These are phyloP conservation scores for Phtheirospermum japonicum DNA, from an alignment of 257 asterid species.

Conservation along the genomic window DNA sequence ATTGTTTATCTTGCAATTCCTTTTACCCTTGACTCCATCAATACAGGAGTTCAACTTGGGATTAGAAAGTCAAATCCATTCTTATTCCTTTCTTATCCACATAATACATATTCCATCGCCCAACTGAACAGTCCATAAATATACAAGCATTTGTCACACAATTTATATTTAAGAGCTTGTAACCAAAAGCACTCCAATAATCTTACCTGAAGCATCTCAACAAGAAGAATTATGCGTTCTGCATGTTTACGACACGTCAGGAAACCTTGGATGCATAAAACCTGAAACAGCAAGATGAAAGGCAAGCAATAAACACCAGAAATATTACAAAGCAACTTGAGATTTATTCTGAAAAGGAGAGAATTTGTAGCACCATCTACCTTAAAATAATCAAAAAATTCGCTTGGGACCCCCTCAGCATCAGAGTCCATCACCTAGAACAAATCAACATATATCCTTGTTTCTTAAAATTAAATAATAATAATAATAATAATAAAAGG, in stretches of 20 bases:
- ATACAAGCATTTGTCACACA: not conserved
- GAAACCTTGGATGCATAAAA: conserved; percentile 92
- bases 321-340: conserved; percentile 9
- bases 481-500: no score
- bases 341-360: not conserved
- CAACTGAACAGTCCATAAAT: not conserved
- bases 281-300: conserved; percentile 31
- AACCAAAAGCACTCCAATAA: not conserved
- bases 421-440: conserved; percentile 96
- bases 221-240: conserved; percentile 95
- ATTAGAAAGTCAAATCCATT: conserved; percentile 15
- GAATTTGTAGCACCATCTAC: conserved; percentile 31
- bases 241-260: conserved; percentile 95
- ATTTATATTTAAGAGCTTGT: conserved; percentile 2
- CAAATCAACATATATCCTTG: conserved; percentile 29
- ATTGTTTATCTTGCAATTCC: no score
- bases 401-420: conserved; percentile 99
- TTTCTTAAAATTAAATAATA: not conserved
- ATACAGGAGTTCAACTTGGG: not conserved
- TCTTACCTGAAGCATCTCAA: conserved; percentile 92
- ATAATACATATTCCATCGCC: not conserved
- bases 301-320: conserved; percentile 19
- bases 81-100: not conserved
- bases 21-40: not conserved
- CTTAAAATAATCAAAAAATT: conserved; percentile 96